These are phyloP conservation scores for Cladorrhinum sp. DNA, from an alignment of 2,329 filamentous ascomycete species.

Conservation along the genomic window DNA sequence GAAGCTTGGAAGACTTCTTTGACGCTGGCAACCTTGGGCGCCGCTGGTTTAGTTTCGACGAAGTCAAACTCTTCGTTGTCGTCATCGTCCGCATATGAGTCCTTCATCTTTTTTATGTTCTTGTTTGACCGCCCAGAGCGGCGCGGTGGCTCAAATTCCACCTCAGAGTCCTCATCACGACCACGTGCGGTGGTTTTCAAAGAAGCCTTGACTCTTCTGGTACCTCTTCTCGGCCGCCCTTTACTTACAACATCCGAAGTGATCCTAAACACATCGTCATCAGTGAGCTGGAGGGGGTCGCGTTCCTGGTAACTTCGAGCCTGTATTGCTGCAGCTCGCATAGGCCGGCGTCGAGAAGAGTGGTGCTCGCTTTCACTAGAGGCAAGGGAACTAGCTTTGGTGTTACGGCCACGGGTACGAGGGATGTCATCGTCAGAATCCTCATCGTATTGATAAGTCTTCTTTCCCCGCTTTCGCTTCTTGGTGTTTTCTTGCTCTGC, in stretches of 20 bases:
- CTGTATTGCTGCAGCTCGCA: constrained; percentile 7
- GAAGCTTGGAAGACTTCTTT: constrained; percentile 68
- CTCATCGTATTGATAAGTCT: constrained; percentile 11
- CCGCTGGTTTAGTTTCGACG: constrained; percentile 41
- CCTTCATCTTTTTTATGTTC: constrained; percentile 45
- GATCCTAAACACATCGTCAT: constrained; percentile 28
- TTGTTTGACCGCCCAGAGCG: constrained; percentile 49
- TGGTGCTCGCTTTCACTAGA: constrained; percentile 19
- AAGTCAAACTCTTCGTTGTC: constrained; percentile 47
- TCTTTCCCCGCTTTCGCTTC: constrained; percentile 23
- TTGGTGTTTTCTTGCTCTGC: constrained; percentile 6
- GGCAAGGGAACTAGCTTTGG: constrained; percentile 18
- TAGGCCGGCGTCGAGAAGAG: constrained; percentile 8
- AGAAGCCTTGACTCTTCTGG: background rate
- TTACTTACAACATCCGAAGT: constrained; percentile 28
- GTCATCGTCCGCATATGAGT: constrained; percentile 53
- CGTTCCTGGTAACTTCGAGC: constrained; percentile 22
- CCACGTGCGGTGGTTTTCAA: background rate
- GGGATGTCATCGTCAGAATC: constrained; percentile 11
- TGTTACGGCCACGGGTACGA: constrained; percentile 11
- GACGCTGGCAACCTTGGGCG: constrained; percentile 59
- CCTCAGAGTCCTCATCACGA: constrained; percentile 30
- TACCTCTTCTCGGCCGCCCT: background rate
- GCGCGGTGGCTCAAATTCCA: constrained; percentile 52
- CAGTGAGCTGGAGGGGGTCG: constrained; percentile 32